A percentile compares a stretch with the other conserved stretches of the same genome.
Conservation (phyloP, 2,329 filamentous ascomycete genomes). For the Phyllosticta citrichinensis region DNA sequence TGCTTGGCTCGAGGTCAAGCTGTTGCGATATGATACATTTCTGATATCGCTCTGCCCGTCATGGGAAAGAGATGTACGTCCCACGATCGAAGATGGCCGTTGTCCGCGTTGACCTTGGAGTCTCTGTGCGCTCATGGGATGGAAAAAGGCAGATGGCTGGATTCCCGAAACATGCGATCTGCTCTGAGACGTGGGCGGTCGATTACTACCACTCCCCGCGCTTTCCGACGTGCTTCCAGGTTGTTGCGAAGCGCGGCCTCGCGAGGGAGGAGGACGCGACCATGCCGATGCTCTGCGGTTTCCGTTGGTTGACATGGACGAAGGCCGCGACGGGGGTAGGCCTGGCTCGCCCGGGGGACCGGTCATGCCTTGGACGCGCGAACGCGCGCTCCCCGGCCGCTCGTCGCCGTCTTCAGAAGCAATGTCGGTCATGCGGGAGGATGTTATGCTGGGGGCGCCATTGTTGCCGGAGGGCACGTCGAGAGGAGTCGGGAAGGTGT, state of each 20-base stretch:
- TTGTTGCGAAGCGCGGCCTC: slow-evolving; percentile 34
- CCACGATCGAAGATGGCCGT: slow-evolving; percentile 33
- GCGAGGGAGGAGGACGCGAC: slow-evolving; percentile 47
- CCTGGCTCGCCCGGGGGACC: slow-evolving; percentile 39
- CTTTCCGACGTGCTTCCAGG: slow-evolving; percentile 12
- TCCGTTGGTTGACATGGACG: slow-evolving; percentile 29
- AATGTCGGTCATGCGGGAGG: slow-evolving; percentile 48
- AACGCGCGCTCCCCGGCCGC: slow-evolving; percentile 10
- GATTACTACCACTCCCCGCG: slow-evolving; percentile 1
- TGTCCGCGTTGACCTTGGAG: slow-evolving; percentile 78
- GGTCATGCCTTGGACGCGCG: slow-evolving; percentile 29
- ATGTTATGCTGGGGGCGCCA: slow-evolving; percentile 15
- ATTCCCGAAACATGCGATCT: slow-evolving; percentile 84
- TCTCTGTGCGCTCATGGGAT: slow-evolving; percentile 92
- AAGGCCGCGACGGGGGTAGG: slow-evolving; percentile 38
- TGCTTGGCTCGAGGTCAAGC: slow-evolving; percentile 22
- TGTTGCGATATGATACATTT: slow-evolving; percentile 27
- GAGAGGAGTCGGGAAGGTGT: slow-evolving; percentile 14
- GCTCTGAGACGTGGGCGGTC: slow-evolving; percentile 58
- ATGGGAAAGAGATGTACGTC: slow-evolving; percentile 23
- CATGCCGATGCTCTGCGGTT: slow-evolving; percentile 43
- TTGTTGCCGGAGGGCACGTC: slow-evolving; percentile 10
- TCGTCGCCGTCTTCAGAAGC: slow-evolving; percentile 43
- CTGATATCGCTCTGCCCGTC: slow-evolving; percentile 22
- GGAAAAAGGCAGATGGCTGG: slow-evolving; percentile 84